These are phyloP conservation scores for Tetracentron sinense DNA, from an alignment of 164 flowering plant species.

Conservation along the genomic window DNA sequence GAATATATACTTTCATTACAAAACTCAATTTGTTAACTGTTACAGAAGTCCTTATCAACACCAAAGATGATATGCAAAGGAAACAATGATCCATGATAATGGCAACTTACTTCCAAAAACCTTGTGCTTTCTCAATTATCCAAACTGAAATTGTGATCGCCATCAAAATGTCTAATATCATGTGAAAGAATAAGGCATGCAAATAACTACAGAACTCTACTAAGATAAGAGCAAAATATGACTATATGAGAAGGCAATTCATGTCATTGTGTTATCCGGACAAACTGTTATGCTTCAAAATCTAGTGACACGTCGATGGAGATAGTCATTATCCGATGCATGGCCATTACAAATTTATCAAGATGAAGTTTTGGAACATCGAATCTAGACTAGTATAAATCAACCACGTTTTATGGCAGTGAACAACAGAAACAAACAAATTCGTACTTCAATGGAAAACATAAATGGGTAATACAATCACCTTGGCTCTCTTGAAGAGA, in stretches of 20 bases:
- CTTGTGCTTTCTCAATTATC: neutral
- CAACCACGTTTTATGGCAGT: neutral
- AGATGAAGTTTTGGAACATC: neutral
- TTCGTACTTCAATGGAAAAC: neutral
- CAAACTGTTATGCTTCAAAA: neutral
- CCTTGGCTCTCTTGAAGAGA: constrained; percentile 94
- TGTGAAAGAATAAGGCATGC: no score
- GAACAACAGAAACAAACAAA: neutral
- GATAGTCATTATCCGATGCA: neutral
- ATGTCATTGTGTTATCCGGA: neutral
- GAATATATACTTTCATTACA: neutral
- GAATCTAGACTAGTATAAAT: neutral
- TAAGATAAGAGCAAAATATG: no score
- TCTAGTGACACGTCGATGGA: neutral
- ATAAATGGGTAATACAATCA: constrained; percentile 13
- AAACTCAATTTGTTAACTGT: neutral
- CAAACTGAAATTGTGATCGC: neutral
- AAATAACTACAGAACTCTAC: no score
- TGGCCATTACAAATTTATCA: neutral
- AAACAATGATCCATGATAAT: neutral
- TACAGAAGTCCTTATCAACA: neutral
- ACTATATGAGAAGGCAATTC: neutral
- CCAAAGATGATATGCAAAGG: neutral
- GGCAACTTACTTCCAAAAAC: no score
- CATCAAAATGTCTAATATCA: neutral